A percentile compares a stretch with the other conserved stretches of the same genome.
Conservation (phyloP, 2,329 filamentous ascomycete species). For the Stachybotrys chlorohalonatus region DNA sequence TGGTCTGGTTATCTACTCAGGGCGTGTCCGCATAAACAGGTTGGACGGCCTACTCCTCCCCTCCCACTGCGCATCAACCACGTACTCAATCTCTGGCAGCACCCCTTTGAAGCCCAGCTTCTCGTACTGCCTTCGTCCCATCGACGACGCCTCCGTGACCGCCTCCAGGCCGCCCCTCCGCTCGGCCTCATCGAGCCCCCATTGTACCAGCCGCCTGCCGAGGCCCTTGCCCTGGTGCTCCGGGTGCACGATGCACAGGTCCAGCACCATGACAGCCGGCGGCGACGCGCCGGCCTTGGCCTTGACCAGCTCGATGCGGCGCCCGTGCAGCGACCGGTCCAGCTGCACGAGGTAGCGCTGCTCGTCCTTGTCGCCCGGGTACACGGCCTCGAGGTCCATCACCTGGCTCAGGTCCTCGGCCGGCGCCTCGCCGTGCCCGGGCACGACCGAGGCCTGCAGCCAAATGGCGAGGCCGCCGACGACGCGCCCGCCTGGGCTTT, state of each 20-base stretch:
- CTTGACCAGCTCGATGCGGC: constrained; percentile 30
- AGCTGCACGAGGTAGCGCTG: constrained; percentile 37
- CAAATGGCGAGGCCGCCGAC: constrained; percentile 48
- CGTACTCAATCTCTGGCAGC: constrained; percentile 30
- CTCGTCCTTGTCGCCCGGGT: constrained; percentile 33
- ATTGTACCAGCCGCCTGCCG: constrained; percentile 33
- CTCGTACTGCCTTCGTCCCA: constrained; percentile 38
- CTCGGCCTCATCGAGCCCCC: constrained; percentile 34
- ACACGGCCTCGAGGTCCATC: constrained; percentile 24
- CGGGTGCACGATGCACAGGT: constrained; percentile 44
- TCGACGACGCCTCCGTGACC: constrained; percentile 35
- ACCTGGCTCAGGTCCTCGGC: constrained; percentile 19
- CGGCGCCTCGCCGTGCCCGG: constrained; percentile 35
- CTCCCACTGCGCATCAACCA: constrained; percentile 32
- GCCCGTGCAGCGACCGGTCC: constrained; percentile 31
- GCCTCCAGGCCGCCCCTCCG: constrained; percentile 30
- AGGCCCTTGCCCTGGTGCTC: constrained; percentile 41
- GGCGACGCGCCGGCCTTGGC: constrained; percentile 26
- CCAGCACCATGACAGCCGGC: constrained; percentile 40
- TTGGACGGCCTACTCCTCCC: constrained; percentile 29
- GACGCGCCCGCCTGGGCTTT: constrained; percentile 8
- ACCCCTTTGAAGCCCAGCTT: constrained; percentile 35
- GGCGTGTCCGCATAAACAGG: constrained; percentile 35
- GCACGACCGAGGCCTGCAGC: constrained; percentile 39
- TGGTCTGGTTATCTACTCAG: constrained; percentile 1